These are phyloP conservation scores for Silybum marianum DNA, from an alignment of 129 eudicot genomes.

Conservation along the genomic window DNA sequence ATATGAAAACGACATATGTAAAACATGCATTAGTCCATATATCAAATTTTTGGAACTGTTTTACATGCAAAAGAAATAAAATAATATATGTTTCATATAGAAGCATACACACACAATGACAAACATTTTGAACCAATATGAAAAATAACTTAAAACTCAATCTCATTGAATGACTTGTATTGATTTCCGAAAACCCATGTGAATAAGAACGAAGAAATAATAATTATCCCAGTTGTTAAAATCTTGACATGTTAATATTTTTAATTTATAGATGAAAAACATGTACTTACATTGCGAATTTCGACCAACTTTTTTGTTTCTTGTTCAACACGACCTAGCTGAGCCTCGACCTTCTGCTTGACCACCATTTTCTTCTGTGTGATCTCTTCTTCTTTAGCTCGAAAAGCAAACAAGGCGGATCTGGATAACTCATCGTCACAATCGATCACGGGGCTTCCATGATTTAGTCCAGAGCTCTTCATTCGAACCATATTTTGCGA, in stretches of 20 bases:
- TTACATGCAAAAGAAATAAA: no score
- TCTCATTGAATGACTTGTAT: no score
- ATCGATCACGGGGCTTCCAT: slow-evolving; percentile 49
- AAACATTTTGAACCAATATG: no score
- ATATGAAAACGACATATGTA: no score
- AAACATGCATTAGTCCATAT: no score
- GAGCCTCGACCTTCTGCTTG: slow-evolving; percentile 73
- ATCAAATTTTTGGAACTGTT: no score
- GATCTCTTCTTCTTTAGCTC: slow-evolving; percentile 90
- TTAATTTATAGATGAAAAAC: neutral
- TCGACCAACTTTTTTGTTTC: slow-evolving; percentile 69
- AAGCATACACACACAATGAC: no score
- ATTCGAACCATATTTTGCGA: slow-evolving; percentile 35
- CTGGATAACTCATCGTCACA: slow-evolving; percentile 68
- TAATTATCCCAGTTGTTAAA: neutral
- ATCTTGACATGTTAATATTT: neutral
- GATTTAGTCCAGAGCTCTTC: slow-evolving; percentile 48
- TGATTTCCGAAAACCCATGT: neutral
- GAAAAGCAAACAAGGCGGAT: slow-evolving; percentile 68
- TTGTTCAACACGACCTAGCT: slow-evolving; percentile 72
- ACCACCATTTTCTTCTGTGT: slow-evolving; percentile 77
- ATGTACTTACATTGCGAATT: slow-evolving; percentile 62
- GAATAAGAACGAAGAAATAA: neutral
- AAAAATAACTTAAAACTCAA: no score
- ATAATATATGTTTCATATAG: no score